Evolutionary conservation across 2,329 filamentous ascomycete species (phyloP), one percentile per base, ranked within the genome.

Genomic region (Drechslera avenae): DNA sequence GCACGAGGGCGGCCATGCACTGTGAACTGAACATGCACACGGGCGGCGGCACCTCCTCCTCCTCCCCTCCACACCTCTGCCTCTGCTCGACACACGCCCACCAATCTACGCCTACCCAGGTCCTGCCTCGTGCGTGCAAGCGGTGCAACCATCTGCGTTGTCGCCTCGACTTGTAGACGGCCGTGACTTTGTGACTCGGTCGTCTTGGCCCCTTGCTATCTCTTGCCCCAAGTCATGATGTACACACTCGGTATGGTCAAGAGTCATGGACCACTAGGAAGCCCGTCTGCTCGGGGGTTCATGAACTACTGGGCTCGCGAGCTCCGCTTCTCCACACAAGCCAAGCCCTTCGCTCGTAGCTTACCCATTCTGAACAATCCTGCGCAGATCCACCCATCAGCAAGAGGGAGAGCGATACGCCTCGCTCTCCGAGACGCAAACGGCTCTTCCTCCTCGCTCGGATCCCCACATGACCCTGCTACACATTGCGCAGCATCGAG

Each of bases 111-210:
- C 46, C 41, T 46, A 48, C 50, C 54, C 44, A 51, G 45, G 48
- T 57, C 21, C 54, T 50, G 39, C 40, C 46, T 51, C 39, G 56
- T 52, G 56, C 59, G 69, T 67, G 63, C 63, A 23, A 46, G 41
- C 43, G 46, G 44, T 35, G 33, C 49, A 32, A 42, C 54, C 40
- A 37, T 40, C 46, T 50, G 37, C 41, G 44, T 50, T 50, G 52
- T 60, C 46, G 47, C 59, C 21, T 37, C 43, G 23, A 40, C 42
- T 39, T 40, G 46, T 53, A n/a, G n/a, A n/a, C n/a, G n/a, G n/a
- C n/a, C n/a, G n/a, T n/a, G n/a, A n/a, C n/a, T n/a, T n/a, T 23
- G 21, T 23, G 21, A 23, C 21, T 5, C 39, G 52, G 37, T 54
- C 56, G 23, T 43, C 33, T 41, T 30, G 18, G 35, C 41, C 33